Conservation (phyloP, 257 asterid species). For the Solanum piurae region DNA sequence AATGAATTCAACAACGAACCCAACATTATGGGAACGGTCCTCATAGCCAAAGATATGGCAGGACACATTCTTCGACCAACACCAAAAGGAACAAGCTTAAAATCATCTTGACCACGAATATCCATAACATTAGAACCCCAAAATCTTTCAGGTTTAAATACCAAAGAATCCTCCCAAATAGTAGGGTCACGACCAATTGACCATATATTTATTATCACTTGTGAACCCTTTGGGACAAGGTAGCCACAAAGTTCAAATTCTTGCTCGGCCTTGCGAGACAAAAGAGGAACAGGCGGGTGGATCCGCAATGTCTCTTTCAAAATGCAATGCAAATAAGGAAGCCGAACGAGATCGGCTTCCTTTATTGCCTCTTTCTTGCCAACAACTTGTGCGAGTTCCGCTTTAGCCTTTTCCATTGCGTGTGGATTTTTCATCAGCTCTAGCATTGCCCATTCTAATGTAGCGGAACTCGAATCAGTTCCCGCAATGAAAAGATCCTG, state of each 20-base stretch:
- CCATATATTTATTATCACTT: slow-evolving; percentile 48
- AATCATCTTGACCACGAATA: slow-evolving; percentile 35
- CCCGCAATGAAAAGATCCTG: slow-evolving; percentile 68
- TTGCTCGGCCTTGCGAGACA: slow-evolving; percentile 38
- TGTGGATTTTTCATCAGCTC: slow-evolving; percentile 50
- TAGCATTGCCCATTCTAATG: slow-evolving; percentile 76
- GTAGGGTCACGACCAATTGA: slow-evolving; percentile 57
- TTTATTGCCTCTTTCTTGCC: slow-evolving; percentile 34
- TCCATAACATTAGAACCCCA: slow-evolving; percentile 31
- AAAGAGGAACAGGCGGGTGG: slow-evolving; percentile 65
- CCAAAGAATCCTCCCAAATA: slow-evolving; percentile 40
- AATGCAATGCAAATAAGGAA: slow-evolving; percentile 49
- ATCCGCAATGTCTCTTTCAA: slow-evolving; percentile 52
- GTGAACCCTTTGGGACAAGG: slow-evolving; percentile 38
- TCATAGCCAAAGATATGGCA: not conserved
- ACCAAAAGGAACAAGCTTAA: slow-evolving; percentile 63
- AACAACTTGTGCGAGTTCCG: slow-evolving; percentile 40
- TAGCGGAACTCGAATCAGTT: slow-evolving; percentile 52
- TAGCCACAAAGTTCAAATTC: slow-evolving; percentile 39
- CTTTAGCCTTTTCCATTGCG: slow-evolving; percentile 38
- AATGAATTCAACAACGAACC: not conserved
- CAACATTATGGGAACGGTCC: not conserved
- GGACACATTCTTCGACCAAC: slow-evolving; percentile 33
- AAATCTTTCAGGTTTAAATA: slow-evolving; percentile 63
- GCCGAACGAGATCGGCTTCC: slow-evolving; percentile 35